A percentile compares a stretch with the other conserved stretches of the same genome.
phyloP scores from a whole-genome alignment of 2,329 filamentous ascomycete species.

The Tolypocladium endophyticum region DNA sequence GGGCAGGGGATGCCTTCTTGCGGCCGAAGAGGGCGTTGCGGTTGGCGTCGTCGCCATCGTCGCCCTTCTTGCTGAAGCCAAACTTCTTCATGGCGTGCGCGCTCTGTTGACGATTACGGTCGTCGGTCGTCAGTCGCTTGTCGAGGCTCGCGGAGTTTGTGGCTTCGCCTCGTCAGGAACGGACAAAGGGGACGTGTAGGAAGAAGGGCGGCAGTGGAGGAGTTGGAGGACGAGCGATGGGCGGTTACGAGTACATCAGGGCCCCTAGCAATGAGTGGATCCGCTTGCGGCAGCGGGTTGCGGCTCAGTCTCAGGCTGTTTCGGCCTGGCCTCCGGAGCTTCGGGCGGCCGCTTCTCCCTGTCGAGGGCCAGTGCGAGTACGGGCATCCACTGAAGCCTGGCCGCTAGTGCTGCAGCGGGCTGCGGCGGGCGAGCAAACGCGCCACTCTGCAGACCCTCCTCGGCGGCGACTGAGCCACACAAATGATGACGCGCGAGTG shows the following conservation, averaged over 20 bases:
- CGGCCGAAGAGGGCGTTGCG: constrained; percentile 42
- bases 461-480: not conserved
- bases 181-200: not conserved
- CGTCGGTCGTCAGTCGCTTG: not conserved
- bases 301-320: not conserved
- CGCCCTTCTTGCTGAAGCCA: constrained; percentile 44
- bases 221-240: not conserved
- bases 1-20: constrained; percentile 39
- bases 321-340: not conserved
- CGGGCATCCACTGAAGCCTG: not conserved
- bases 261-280: not conserved
- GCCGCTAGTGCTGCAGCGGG: not conserved
- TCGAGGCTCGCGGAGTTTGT: not conserved
- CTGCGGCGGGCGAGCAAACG: too few species aligned
- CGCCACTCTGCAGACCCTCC: too few species aligned
- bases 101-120: not conserved
- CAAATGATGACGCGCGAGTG: not conserved
- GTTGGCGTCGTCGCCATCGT: constrained; percentile 36
- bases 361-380: not conserved
- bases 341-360: not conserved
- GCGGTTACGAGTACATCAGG: not conserved
- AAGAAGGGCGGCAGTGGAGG: not conserved
- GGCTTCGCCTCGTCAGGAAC: not conserved
- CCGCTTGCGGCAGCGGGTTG: not conserved
- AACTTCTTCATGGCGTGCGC: constrained; percentile 45